Evolutionary conservation across 2,329 filamentous ascomycete species (phyloP).

Genomic region (Fonsecaea multimorphosa): DNA sequence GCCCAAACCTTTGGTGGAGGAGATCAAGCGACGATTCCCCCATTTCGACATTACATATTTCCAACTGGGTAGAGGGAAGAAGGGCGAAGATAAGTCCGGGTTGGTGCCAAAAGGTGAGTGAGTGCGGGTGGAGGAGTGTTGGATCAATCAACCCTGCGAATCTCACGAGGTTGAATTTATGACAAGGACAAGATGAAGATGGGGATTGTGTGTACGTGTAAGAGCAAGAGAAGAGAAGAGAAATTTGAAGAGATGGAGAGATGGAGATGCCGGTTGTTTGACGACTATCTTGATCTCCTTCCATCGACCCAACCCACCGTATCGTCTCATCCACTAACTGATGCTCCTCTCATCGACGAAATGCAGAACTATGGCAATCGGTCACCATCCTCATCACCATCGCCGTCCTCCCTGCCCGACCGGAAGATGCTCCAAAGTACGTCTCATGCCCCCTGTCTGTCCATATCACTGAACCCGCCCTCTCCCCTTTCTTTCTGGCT

Average conservation of each 20-base stretch:
- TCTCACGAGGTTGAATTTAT: background rate
- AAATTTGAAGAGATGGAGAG: background rate
- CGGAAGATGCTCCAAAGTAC: conserved; percentile 42
- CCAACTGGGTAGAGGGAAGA: conserved; percentile 37
- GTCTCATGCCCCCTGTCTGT: background rate
- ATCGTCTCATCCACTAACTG: background rate
- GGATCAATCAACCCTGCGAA: background rate
- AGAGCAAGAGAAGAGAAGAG: background rate
- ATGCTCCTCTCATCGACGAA: background rate
- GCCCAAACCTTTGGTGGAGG: conserved; percentile 47
- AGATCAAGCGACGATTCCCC: conserved; percentile 52
- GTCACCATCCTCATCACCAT: conserved; percentile 58
- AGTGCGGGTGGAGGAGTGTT: background rate
- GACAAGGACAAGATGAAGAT: background rate
- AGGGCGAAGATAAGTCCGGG: conserved; percentile 9
- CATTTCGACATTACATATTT: conserved; percentile 54
- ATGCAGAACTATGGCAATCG: conserved; percentile 49
- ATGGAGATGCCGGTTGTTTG: too few species aligned
- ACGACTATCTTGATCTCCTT: background rate
- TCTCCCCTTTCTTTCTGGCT: background rate
- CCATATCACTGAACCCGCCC: too few species aligned
- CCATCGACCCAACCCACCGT: background rate
- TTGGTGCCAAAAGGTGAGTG: conserved; percentile 37
- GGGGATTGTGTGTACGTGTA: too few species aligned
- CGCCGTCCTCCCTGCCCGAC: conserved; percentile 50